A percentile compares a stretch with the other conserved stretches of the same genome.
phyloP scores from a whole-genome alignment of 306 rosid species.

The Hippophae gyantsensis region DNA sequence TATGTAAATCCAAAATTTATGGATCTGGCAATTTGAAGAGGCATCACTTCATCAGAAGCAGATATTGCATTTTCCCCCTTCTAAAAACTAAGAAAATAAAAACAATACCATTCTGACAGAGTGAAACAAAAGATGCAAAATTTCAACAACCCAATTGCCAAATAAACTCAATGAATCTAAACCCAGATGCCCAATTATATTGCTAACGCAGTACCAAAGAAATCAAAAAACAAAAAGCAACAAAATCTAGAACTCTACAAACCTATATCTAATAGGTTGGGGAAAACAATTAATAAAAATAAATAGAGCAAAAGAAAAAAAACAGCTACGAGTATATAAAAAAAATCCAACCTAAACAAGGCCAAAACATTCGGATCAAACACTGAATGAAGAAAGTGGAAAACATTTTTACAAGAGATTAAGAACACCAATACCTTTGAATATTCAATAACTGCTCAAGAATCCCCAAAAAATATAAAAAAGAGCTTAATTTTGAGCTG shows the following conservation, averaged over 20 bases:
- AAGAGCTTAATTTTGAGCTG: slow-evolving; percentile 4
- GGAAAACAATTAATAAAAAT: not conserved
- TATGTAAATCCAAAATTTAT: slow-evolving; percentile 16
- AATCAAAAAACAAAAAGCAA: slow-evolving; percentile 4
- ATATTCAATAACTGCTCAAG: slow-evolving; percentile 9
- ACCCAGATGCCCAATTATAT: slow-evolving; percentile 21
- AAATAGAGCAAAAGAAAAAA: not conserved
- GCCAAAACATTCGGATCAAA: slow-evolving; percentile 32
- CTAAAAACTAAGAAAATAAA: slow-evolving; percentile 5
- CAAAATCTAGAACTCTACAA: slow-evolving; percentile 9
- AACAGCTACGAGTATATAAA: slow-evolving; percentile 2
- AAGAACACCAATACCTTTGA: slow-evolving; percentile 27
- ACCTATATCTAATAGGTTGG: slow-evolving; percentile 3
- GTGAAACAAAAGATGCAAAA: slow-evolving; percentile 11
- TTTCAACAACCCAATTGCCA: slow-evolving; percentile 15
- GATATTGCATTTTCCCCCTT: not conserved
- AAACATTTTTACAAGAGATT: slow-evolving; percentile 7
- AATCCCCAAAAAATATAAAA: not conserved
- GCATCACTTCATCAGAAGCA: slow-evolving; percentile 4
- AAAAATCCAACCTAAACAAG: slow-evolving; percentile 13
- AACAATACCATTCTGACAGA: slow-evolving; percentile 2
- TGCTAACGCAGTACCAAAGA: slow-evolving; percentile 3
- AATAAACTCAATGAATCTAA: slow-evolving; percentile 10
- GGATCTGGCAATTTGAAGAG: slow-evolving; percentile 34
- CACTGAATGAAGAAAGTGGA: slow-evolving; percentile 15